Base-by-base conservation (phyloP, 331 rosid species). In the Pyracantha coccinea region DNA sequence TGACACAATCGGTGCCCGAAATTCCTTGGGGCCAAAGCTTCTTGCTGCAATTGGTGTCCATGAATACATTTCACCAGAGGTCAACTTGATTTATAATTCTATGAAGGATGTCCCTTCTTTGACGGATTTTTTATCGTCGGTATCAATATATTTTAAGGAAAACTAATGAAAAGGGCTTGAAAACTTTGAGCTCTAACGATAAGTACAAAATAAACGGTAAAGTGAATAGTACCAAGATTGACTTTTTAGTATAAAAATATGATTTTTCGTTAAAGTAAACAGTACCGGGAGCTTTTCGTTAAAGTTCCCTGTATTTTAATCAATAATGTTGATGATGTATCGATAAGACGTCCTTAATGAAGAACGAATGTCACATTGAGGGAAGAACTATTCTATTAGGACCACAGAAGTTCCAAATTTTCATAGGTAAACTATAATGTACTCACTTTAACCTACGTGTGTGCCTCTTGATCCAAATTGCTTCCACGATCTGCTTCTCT, bases 31-130 rank as follows among this genome's bases (percentile, higher is more conserved):
- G 31, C 27, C 69, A 7, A 81, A 35, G 19, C 29, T 86, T 86
- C 78, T 75, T 77, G 68, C 59, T 78, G 72, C 74, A 75, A 32
- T 90, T 65, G 89, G 88, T 81, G 81, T 75, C 67, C 88, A 84
- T 64, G 92, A 86, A 64, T 63, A 73, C 64, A 68, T 12, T 76
- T 77, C 81, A 28, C 45, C 16, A 13, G 82, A 88, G 87, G 91
- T 84, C 53, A 54, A 57, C 55, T 57, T 63, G 15, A 61, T 13
- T 7, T 29, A 4, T 52, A 52, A 6, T 52, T 41, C 11, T 41
- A 15, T 41, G 47, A 41, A 41, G 47, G 44, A 35, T 35, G 41
- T 38, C 1, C 45, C 4, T 10, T 38, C 45, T 38, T 38, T 38
- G 45, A 38, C 0, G 13, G 45, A 3, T 38, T 10, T 38, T 38